Percentiles rank a stretch among this genome's conserved stretches.
Evolutionary conservation across 2,329 filamentous ascomycete genomes (phyloP).

Genomic region (Epichloe baconii): DNA sequence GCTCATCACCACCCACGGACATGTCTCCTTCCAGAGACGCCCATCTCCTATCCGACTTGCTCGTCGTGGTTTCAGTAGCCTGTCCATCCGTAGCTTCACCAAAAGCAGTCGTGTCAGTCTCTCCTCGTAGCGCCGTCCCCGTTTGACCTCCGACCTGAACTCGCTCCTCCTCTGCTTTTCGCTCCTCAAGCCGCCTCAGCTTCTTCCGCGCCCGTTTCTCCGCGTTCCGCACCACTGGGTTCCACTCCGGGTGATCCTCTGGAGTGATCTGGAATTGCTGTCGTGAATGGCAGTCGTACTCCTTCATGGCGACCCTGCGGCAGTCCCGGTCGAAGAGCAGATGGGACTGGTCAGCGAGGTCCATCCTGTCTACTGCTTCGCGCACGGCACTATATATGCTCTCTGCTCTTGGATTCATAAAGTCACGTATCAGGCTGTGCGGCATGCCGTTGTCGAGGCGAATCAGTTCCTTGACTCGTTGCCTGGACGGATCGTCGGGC

Average conservation of each 20-base stretch:
- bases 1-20: too few species aligned
- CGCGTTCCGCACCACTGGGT: not conserved
- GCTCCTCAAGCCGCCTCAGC: not conserved
- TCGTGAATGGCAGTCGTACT: not conserved
- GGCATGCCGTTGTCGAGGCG: constrained; percentile 1
- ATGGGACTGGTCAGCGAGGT: not conserved
- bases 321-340: not conserved
- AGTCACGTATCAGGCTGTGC: constrained; percentile 2
- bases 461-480: not conserved
- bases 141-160: not conserved
- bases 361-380: not conserved
- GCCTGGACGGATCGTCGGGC: not conserved
- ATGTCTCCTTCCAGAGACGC: too few species aligned
- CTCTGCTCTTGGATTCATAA: not conserved
- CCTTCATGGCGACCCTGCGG: not conserved
- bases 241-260: not conserved
- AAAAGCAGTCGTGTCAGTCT: not conserved
- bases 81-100: not conserved
- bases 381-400: constrained; percentile 2
- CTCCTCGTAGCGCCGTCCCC: not conserved
- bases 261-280: not conserved
- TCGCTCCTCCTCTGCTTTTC: not conserved
- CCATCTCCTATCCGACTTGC: too few species aligned
- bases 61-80: not conserved
- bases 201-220: constrained; percentile 3